Percentiles rank a stretch among this genome's conserved stretches.
Evolutionary conservation across 257 asterid species (phyloP).

Genomic region (Solanum acaule): DNA sequence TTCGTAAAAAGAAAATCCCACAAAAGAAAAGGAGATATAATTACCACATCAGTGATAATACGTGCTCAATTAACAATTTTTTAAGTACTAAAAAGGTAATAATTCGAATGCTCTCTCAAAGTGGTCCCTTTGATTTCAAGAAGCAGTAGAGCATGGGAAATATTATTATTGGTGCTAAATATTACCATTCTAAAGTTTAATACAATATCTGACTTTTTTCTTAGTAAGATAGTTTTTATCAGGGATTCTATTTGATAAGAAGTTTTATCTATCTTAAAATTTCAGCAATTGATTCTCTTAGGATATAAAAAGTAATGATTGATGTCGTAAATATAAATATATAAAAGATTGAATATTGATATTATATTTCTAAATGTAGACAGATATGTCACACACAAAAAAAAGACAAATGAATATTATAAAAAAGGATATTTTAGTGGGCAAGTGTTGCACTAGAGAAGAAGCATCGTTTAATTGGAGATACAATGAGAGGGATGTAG

Average conservation of each 20-base stretch:
- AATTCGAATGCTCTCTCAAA: not conserved
- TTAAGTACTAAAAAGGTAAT: not conserved
- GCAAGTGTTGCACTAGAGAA: not conserved
- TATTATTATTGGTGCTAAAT: not conserved
- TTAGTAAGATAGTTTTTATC: not conserved
- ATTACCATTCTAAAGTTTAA: not conserved
- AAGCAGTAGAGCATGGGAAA: not conserved
- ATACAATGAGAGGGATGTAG: not conserved
- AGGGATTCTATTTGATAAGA: not conserved
- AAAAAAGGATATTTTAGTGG: too few species aligned
- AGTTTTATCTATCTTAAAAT: not conserved
- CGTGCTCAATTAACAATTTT: not conserved
- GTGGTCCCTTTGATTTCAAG: not conserved
- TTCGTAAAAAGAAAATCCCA: not conserved
- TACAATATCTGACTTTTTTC: not conserved
- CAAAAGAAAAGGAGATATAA: not conserved
- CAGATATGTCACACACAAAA: too few species aligned
- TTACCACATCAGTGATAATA: not conserved
- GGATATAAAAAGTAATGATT: not conserved
- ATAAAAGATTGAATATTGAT: too few species aligned
- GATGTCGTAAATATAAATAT: not conserved
- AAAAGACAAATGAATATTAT: not conserved
- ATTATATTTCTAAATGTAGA: too few species aligned
- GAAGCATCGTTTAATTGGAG: not conserved
- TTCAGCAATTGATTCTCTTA: not conserved